Conservation (phyloP, 768 basidiomycete species). For the Tylopilus rubrobrunneus region DNA sequence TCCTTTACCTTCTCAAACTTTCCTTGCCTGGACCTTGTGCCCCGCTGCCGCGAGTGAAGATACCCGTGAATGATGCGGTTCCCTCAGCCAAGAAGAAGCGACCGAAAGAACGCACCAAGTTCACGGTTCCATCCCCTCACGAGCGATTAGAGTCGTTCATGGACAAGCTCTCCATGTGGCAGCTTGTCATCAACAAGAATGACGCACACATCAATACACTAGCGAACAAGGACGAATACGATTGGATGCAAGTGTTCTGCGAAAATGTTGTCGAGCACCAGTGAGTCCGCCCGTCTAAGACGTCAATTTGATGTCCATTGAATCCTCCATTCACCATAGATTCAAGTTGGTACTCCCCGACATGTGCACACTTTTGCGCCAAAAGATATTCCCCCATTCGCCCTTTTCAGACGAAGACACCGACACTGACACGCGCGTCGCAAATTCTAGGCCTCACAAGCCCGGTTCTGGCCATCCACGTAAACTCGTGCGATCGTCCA, state of each 20-base stretch:
- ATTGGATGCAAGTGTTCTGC: constrained; percentile 76
- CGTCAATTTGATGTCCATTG: neutral
- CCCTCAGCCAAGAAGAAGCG: constrained; percentile 31
- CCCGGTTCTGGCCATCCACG: neutral
- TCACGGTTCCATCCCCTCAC: constrained; percentile 30
- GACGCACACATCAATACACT: constrained; percentile 23
- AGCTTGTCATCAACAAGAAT: constrained; percentile 46
- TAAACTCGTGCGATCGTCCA: constrained; percentile 13
- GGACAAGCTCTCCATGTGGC: constrained; percentile 80
- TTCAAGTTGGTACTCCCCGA: constrained; percentile 54
- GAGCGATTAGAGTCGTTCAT: constrained; percentile 69
- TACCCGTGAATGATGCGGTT: constrained; percentile 23
- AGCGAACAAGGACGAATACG: constrained; percentile 35
- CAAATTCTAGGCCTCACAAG: constrained; percentile 5
- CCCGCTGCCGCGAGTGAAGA: constrained; percentile 28
- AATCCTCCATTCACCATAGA: constrained; percentile 31
- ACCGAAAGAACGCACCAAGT: constrained; percentile 19
- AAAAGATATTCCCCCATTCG: constrained; percentile 65
- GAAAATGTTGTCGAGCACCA: constrained; percentile 61
- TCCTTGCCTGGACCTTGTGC: constrained; percentile 49
- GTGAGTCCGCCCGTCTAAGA: constrained; percentile 36
- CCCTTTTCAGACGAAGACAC: constrained; percentile 48
- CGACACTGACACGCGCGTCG: constrained; percentile 9
- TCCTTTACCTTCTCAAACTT: constrained; percentile 63
- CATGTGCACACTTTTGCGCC: constrained; percentile 52